Evolutionary conservation across 1,139 yeast genomes (phyloP).

Genomic region (Hemisphaericaspora lyxosophila): DNA sequence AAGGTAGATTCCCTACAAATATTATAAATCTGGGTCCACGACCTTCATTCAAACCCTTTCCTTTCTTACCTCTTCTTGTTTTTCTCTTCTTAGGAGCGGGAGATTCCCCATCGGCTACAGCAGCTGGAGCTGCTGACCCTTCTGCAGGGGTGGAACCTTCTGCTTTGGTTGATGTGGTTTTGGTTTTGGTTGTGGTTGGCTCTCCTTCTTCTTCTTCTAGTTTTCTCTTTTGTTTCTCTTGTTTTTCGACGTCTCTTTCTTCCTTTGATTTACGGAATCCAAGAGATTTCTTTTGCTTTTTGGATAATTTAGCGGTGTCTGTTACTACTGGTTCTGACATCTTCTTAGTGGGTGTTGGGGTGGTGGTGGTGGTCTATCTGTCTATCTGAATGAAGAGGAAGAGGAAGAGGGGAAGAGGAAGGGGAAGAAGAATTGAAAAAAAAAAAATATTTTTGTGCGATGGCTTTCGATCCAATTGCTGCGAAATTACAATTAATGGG

Average conservation of each 20-base stretch:
- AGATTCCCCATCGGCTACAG: slow-evolving; percentile 21
- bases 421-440: background rate
- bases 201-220: slow-evolving; percentile 15
- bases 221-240: slow-evolving; percentile 15
- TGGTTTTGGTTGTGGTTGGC: slow-evolving; percentile 15
- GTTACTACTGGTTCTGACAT: no score
- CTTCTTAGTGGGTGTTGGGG: no score
- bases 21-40: slow-evolving; percentile 72
- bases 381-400: no score
- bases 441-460: slow-evolving; percentile 2
- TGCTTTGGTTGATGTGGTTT: slow-evolving; percentile 13
- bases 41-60: slow-evolving; percentile 51
- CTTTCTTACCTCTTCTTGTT: slow-evolving; percentile 76
- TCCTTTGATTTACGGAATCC: slow-evolving; percentile 54
- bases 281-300: slow-evolving; percentile 77
- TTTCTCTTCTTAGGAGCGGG: slow-evolving; percentile 64
- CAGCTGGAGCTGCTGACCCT: background rate
- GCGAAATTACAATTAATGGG: no score
- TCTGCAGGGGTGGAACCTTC: slow-evolving; percentile 9
- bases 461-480: background rate
- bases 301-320: slow-evolving; percentile 49
- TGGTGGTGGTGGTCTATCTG: no score
- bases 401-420: background rate
- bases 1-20: slow-evolving; percentile 93
- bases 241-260: slow-evolving; percentile 15